These are phyloP conservation scores for Cladophialophora chaetospira DNA, from an alignment of 2,329 filamentous ascomycete genomes.

Conservation along the genomic window DNA sequence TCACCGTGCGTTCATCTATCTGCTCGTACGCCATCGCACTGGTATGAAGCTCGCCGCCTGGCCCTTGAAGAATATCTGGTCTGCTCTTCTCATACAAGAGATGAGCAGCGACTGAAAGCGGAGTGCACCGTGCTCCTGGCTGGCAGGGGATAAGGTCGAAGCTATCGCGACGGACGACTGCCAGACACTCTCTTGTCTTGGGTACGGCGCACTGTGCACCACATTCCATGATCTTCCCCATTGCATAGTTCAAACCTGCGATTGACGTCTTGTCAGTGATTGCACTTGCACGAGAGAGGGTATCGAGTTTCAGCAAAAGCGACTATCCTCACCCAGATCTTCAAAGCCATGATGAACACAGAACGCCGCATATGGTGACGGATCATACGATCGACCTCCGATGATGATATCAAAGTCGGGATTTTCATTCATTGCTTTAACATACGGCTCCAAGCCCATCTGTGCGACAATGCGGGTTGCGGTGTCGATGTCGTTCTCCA, in stretches of 20 bases:
- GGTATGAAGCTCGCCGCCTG: slow-evolving; percentile 50
- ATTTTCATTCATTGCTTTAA: slow-evolving; percentile 45
- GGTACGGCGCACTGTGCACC: slow-evolving; percentile 52
- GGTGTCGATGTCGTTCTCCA: slow-evolving; percentile 42
- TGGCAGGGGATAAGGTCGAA: slow-evolving; percentile 53
- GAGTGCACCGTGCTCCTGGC: slow-evolving; percentile 46
- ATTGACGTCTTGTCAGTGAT: background rate
- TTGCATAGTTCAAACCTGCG: slow-evolving; percentile 48
- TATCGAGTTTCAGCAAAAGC: background rate
- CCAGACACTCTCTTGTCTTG: slow-evolving; percentile 48
- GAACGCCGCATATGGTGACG: slow-evolving; percentile 45
- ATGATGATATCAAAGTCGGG: slow-evolving; percentile 53
- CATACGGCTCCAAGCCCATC: slow-evolving; percentile 50
- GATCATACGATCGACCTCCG: slow-evolving; percentile 49
- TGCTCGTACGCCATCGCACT: slow-evolving; percentile 47
- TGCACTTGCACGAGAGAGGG: background rate
- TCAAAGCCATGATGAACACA: slow-evolving; percentile 40
- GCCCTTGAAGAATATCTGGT: slow-evolving; percentile 54
- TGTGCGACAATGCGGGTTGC: slow-evolving; percentile 47
- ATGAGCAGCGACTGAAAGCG: slow-evolving; percentile 54
- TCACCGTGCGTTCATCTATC: slow-evolving; percentile 38
- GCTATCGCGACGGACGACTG: slow-evolving; percentile 47
- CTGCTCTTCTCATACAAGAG: slow-evolving; percentile 57
- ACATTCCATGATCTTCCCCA: slow-evolving; percentile 61
- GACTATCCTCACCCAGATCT: slow-evolving; percentile 10